These are phyloP conservation scores for Didymella pinodella DNA, from an alignment of 2,329 filamentous ascomycete species.

Conservation along the genomic window DNA sequence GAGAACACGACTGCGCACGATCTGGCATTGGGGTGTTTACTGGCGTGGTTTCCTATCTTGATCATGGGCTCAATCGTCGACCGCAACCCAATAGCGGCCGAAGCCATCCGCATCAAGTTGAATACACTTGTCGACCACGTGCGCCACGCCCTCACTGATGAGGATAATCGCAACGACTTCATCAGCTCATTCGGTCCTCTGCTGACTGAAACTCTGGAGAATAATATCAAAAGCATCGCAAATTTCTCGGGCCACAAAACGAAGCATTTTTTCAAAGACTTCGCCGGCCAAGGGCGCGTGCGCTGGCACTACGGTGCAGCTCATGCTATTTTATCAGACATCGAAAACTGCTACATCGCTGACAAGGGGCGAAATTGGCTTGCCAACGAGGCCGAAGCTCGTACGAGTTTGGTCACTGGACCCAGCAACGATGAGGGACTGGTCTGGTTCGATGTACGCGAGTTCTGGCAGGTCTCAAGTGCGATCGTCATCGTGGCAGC, in stretches of 20 bases:
- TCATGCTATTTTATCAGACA: conserved; percentile 54
- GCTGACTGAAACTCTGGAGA: conserved; percentile 20
- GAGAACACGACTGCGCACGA: conserved; percentile 55
- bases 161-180: conserved; percentile 37
- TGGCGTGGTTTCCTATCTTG: conserved; percentile 57
- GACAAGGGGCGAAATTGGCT: conserved; percentile 53
- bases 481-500: conserved; percentile 50
- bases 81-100: conserved; percentile 55
- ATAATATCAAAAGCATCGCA: conserved; percentile 24
- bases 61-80: conserved; percentile 57
- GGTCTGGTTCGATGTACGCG: conserved; percentile 55
- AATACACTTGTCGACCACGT: conserved; percentile 53
- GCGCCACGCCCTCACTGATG: conserved; percentile 42
- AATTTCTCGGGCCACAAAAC: conserved; percentile 27
- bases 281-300: conserved; percentile 47
- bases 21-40: conserved; percentile 54
- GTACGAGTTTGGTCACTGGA: conserved; percentile 49
- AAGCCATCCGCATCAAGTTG: conserved; percentile 51
- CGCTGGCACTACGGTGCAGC: conserved; percentile 54
- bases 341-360: conserved; percentile 53
- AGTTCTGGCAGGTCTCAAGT: conserved; percentile 54
- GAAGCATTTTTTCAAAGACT: conserved; percentile 51
- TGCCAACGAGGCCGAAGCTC: conserved; percentile 41
- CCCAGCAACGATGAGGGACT: conserved; percentile 46
- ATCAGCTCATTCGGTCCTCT: conserved; percentile 38